Conservation (phyloP, 1,284 basidiomycete species). For the Melampsora americana region DNA sequence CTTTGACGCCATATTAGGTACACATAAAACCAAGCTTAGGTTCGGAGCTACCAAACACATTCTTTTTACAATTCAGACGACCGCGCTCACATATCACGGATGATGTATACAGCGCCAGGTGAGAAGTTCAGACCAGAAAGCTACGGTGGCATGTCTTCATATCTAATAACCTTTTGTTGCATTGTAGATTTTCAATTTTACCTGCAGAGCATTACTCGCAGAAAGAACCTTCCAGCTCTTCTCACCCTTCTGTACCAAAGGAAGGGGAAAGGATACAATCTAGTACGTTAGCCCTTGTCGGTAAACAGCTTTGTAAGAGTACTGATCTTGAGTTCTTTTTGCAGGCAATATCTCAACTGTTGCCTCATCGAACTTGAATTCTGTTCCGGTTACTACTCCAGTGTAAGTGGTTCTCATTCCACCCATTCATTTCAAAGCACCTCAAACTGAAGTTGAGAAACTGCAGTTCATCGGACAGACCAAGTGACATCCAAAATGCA, state of each 20-base stretch:
- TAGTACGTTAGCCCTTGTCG: neutral
- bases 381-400: neutral
- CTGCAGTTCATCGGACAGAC: neutral
- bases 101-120: constrained; percentile 6
- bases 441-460: neutral
- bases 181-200: neutral
- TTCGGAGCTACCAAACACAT: neutral
- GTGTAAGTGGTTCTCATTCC: neutral
- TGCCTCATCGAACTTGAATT: neutral
- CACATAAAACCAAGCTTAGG: constrained; percentile 1
- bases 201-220: neutral
- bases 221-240: neutral
- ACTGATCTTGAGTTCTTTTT: neutral
- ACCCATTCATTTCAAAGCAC: neutral
- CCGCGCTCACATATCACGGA: neutral
- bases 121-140: neutral
- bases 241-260: neutral
- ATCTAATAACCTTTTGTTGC: neutral
- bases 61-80: neutral
- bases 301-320: neutral
- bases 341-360: neutral
- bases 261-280: neutral
- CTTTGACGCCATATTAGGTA: neutral
- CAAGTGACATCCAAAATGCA: neutral
- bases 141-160: neutral